A percentile compares a stretch with the other conserved stretches of the same genome.
phyloP scores from a whole-genome alignment of 768 basidiomycete genomes.

The Pulveroboletus sp. region DNA sequence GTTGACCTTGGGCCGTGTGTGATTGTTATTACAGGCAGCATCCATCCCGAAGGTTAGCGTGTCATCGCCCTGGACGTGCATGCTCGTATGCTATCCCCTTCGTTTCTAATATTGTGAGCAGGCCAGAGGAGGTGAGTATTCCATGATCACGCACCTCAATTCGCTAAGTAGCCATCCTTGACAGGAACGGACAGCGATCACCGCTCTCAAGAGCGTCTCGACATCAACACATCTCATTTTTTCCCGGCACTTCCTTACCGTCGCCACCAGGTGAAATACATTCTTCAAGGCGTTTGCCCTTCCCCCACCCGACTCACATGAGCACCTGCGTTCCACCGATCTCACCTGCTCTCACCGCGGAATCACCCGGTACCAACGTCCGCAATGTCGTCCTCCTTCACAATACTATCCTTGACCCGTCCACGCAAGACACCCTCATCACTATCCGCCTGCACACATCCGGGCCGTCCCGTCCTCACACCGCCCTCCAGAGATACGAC shows the following conservation, averaged over 20 bases:
- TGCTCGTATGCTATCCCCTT: conserved; percentile 2
- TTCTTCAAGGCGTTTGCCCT: conserved; percentile 13
- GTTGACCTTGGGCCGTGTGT: conserved; percentile 17
- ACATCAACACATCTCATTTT: conserved; percentile 22
- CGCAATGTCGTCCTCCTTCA: conserved; percentile 5
- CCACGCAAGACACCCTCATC: conserved; percentile 11
- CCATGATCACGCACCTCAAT: background rate
- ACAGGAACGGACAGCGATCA: background rate
- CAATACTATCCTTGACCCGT: conserved; percentile 7
- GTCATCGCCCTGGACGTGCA: conserved; percentile 17
- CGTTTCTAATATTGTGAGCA: background rate
- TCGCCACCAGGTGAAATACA: conserved; percentile 1
- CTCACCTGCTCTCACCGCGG: conserved; percentile 12
- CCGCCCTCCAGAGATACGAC: conserved; percentile 1
- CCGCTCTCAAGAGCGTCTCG: conserved; percentile 6
- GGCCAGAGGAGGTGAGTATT: conserved; percentile 2
- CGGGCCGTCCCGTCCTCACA: background rate
- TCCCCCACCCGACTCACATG: background rate
- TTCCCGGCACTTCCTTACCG: background rate
- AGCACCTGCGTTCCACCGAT: background rate
- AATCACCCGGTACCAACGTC: background rate
- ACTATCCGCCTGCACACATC: conserved; percentile 1
- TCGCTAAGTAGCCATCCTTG: background rate
- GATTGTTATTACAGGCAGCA: conserved; percentile 4
- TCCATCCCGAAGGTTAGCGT: background rate